Conservation (phyloP, 129 eudicot genomes). For the Deinandra increscens region DNA sequence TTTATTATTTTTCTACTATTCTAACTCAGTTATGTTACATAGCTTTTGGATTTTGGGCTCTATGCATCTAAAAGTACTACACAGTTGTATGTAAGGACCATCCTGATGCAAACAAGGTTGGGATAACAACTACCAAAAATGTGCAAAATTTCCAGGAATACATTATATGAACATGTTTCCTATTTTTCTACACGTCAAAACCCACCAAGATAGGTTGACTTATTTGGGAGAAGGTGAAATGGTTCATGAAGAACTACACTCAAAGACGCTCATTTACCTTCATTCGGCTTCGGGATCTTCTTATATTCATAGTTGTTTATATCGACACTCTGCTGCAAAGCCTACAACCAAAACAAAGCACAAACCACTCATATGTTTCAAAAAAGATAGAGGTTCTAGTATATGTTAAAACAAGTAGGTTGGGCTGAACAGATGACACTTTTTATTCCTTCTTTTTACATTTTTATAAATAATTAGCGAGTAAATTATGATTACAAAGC, state of each 20-base stretch:
- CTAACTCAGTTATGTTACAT: no score
- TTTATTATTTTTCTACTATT: no score
- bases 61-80: neutral
- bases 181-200: neutral
- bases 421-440: neutral
- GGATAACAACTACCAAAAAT: neutral
- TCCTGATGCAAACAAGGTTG: neutral
- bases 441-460: neutral
- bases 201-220: neutral
- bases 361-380: slow-evolving; percentile 4
- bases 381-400: neutral
- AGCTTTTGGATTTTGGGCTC: no score
- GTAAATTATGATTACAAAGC: neutral
- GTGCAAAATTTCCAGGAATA: neutral
- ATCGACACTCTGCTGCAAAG: slow-evolving; percentile 68
- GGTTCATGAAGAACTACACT: slow-evolving; percentile 1
- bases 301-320: slow-evolving; percentile 70
- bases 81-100: neutral
- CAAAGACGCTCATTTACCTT: slow-evolving; percentile 18
- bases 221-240: slow-evolving; percentile 12
- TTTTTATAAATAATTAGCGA: neutral
- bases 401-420: neutral
- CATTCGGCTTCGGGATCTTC: slow-evolving; percentile 59
- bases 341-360: slow-evolving; percentile 54
- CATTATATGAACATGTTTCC: slow-evolving; percentile 3